Conservation (phyloP, 164 flowering plant genomes). For the Berberis thunbergii region DNA sequence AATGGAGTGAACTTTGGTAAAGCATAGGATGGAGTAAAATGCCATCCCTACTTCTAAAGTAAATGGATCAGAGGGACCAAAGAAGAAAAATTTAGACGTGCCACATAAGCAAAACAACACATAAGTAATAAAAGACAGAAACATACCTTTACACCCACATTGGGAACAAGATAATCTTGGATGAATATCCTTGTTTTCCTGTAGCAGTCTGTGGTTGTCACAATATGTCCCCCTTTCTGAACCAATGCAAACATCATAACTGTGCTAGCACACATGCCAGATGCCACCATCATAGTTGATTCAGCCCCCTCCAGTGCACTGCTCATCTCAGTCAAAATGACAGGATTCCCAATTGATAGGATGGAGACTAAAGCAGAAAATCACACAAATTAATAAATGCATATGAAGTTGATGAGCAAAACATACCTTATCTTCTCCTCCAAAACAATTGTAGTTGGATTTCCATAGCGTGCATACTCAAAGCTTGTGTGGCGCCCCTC, state of each 20-base stretch:
- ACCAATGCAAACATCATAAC: constrained; percentile 84
- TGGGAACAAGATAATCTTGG: constrained; percentile 67
- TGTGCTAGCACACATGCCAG: constrained; percentile 93
- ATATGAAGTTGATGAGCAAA: background rate
- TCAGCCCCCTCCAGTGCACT: constrained; percentile 98
- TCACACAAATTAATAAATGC: background rate
- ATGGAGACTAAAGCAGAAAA: background rate
- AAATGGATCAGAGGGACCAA: background rate
- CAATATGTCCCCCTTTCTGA: constrained; percentile 89
- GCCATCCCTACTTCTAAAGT: background rate
- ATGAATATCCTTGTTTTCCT: constrained; percentile 86
- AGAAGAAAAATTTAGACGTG: background rate
- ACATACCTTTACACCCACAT: constrained; percentile 51
- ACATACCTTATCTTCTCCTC: constrained; percentile 85
- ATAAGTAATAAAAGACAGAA: background rate
- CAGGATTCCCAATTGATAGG: background rate
- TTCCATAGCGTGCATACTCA: constrained; percentile 98
- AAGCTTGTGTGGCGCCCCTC: constrained; percentile 69
- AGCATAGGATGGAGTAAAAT: background rate
- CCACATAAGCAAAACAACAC: background rate
- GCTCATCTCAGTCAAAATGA: constrained; percentile 7
- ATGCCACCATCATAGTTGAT: constrained; percentile 76
- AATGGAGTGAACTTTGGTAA: background rate
- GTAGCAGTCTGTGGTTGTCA: constrained; percentile 95
- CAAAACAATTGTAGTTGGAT: constrained; percentile 65